Base-by-base conservation (phyloP, 139 green algal species). In the Chlamydomonas incerta region DNA sequence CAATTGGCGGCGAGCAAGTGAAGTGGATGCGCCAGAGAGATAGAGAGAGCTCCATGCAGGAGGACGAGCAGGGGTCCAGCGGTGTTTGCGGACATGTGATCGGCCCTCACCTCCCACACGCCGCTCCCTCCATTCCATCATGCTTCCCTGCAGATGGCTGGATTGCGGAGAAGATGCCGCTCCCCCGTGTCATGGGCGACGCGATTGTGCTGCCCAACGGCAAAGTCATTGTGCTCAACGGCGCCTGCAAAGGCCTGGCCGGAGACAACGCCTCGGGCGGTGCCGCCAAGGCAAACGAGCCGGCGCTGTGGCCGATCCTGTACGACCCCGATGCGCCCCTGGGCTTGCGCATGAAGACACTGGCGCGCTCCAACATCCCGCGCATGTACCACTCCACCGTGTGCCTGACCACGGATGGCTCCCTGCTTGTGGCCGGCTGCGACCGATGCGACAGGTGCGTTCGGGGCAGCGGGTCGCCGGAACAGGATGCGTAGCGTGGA, bases 401-500 rank as follows among this genome's bases (percentile, higher is more conserved):
- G 14, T 23, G 24, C 0, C 82, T 91, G 3, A 91, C 88, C 29
- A 81, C 83, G 2, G 81, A 91, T 35, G 88, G 82, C 50, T 85
- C 82, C 0, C 46, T 91, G 4, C 57, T 91, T 0, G 79, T 88
- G 52, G 46, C 71, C 1, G 88, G 88, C 23, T 91, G 88, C 82
- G 88, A 91, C 55, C 62, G 88, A 0, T 91, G 87, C 57, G 52
- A 75, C 76, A 75, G 79, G 66, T 79, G 29, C 14, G 41, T 8
- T n/a, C n/a, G n/a, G n/a, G n/a, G n/a, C n/a, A n/a, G n/a, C n/a
- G n/a, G n/a, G n/a, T n/a, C n/a, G n/a, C n/a, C n/a, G n/a, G n/a
- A n/a, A n/a, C n/a, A n/a, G n/a, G n/a, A n/a, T n/a, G n/a, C n/a
- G n/a, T n/a, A n/a, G n/a, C n/a, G n/a, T n/a, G n/a, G n/a, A n/a